phyloP scores from a whole-genome alignment of 192 early-diverging fungal species.

The Linderina pennispora region DNA sequence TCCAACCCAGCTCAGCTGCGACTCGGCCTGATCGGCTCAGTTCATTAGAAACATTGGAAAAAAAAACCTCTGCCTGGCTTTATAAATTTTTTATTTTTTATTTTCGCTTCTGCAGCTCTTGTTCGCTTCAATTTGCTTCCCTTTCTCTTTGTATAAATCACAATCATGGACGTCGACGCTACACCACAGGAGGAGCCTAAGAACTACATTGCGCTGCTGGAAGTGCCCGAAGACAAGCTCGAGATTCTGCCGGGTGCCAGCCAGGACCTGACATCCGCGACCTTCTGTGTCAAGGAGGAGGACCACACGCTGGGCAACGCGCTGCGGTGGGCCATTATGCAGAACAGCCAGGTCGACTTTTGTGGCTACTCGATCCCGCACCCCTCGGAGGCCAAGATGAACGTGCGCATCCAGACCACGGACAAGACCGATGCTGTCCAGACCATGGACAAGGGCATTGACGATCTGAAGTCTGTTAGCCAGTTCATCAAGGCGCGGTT shows the following conservation, averaged over 20 bases:
- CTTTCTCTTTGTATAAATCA: neutral
- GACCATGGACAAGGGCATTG: slow-evolving; percentile 80
- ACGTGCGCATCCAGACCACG: slow-evolving; percentile 91
- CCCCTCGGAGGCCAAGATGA: slow-evolving; percentile 87
- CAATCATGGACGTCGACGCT: no score
- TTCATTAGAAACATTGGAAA: no score
- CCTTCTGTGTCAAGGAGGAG: slow-evolving; percentile 87
- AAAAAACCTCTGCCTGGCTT: no score
- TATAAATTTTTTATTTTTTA: neutral
- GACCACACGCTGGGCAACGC: slow-evolving; percentile 97
- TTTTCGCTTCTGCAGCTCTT: neutral
- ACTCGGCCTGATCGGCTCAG: no score
- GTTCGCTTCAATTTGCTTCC: neutral
- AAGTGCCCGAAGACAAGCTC: slow-evolving; percentile 32
- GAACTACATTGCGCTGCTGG: slow-evolving; percentile 35
- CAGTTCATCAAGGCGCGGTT: slow-evolving; percentile 61
- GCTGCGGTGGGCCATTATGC: slow-evolving; percentile 88
- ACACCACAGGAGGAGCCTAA: no score
- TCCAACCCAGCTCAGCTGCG: no score
- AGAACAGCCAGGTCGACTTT: slow-evolving; percentile 87
- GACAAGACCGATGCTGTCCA: slow-evolving; percentile 69
- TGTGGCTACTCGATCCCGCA: slow-evolving; percentile 98
- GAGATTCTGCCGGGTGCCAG: slow-evolving; percentile 50
- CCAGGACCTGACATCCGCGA: slow-evolving; percentile 69
- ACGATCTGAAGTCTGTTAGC: slow-evolving; percentile 71